Percentiles rank a stretch among this genome's conserved stretches.
phyloP scores from a whole-genome alignment of 129 eudicot species.

The Tagetes erecta region DNA sequence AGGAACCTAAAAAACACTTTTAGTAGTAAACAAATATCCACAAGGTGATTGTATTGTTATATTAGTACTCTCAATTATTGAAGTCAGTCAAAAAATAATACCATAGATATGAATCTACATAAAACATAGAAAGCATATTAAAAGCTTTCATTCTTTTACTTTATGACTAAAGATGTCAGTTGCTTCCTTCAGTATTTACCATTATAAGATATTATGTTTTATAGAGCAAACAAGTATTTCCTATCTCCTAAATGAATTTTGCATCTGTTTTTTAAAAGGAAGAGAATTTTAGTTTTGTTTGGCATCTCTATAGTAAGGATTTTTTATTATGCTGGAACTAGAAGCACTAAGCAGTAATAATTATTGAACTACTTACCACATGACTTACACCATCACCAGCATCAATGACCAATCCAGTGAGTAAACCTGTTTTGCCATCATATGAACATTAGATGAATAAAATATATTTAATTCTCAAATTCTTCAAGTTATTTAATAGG shows the following conservation, averaged over 20 bases:
- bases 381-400: constrained; percentile 99
- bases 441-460: constrained; percentile 12
- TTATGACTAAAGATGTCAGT: constrained; percentile 5
- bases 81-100: background rate
- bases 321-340: constrained; percentile 20
- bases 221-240: constrained; percentile 8
- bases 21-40: constrained; percentile 12
- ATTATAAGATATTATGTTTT: constrained; percentile 16
- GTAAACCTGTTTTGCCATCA: constrained; percentile 63
- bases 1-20: constrained; percentile 69
- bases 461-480: constrained; percentile 5
- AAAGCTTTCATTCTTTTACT: constrained; percentile 7
- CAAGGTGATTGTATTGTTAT: background rate
- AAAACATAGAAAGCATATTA: constrained; percentile 15
- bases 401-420: constrained; percentile 93
- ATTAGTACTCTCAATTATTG: constrained; percentile 15
- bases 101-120: background rate
- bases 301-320: background rate
- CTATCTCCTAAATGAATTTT: background rate
- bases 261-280: background rate
- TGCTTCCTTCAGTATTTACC: constrained; percentile 14
- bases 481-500: constrained; percentile 11
- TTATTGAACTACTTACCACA: constrained; percentile 60
- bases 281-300: too few relatives aligned
- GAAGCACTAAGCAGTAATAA: constrained; percentile 14